Evolutionary conservation across 306 rosid species (phyloP), one percentile per base, ranked within the genome.

Genomic region (Sechiopsis laciniata): DNA sequence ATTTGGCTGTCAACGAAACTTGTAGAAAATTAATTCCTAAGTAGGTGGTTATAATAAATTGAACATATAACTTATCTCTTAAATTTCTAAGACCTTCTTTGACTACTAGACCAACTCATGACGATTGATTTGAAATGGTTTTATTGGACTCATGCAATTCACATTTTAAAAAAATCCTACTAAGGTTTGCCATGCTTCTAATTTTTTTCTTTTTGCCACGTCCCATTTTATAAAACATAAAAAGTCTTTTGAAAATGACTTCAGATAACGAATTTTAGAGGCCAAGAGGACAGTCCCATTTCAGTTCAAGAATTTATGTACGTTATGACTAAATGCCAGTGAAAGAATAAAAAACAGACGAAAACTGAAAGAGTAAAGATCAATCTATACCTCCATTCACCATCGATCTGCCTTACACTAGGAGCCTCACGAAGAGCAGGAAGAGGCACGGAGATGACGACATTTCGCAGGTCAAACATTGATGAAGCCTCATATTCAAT

Each of bases 361-460:
- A 55, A 42, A 77, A 52, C 21, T 60, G 53, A 15, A 5, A 20
- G 51, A 55, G 12, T 9, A 17, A 42, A 24, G 8, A 14, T 60
- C 51, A 66, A 37, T 57, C 35, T 52, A 14, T 65, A 94, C 99
- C 97, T 94, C 99, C 99, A 94, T 74, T 94, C 99, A 20, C 99
- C 97, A 74, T 94, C 95, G 84, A 91, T 76, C 80, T 94, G 97
- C 76, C 69, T 85, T 64, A 94, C 88, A 83, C 83, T 79, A 52
- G 99, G 99, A 52, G 97, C 96, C 80, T 94, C 97, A 24, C 92
- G 83, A 37, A 89, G 97, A 74, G 99, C 96, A 11, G 97, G 99
- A 72, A 94, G 99, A 68, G 97, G 97, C 74, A 94, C 99, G 9
- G 92, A 86, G 78, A 94, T 80, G 83, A 86, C 86, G 42, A 94